phyloP scores from a whole-genome alignment of 306 rosid species.

The Quercus glauca region DNA sequence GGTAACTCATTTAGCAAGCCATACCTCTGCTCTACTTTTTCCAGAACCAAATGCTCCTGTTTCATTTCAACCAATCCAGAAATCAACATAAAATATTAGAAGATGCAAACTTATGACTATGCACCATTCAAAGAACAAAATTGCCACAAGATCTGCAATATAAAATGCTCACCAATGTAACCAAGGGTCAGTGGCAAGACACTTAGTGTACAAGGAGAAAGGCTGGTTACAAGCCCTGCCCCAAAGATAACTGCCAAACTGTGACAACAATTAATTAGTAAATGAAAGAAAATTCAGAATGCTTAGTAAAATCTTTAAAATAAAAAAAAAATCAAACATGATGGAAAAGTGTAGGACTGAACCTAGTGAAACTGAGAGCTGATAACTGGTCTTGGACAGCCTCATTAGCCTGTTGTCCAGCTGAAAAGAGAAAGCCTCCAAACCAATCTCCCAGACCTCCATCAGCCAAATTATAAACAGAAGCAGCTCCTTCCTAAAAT shows the following conservation, averaged over 20 bases:
- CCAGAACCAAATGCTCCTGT: conserved; percentile 96
- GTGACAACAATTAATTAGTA: conserved; percentile 25
- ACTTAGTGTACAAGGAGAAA: conserved; percentile 94
- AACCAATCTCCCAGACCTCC: conserved; percentile 77
- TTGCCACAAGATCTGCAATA: not conserved
- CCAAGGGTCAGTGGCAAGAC: conserved; percentile 94
- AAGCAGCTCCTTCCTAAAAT: conserved; percentile 64
- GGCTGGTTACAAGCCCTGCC: conserved; percentile 99
- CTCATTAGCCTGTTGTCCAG: conserved; percentile 87
- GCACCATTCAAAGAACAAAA: conserved; percentile 9
- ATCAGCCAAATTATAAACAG: conserved; percentile 75
- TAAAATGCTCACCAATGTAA: conserved; percentile 76
- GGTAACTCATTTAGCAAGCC: conserved; percentile 18
- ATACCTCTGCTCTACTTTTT: conserved; percentile 79
- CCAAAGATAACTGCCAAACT: conserved; percentile 93
- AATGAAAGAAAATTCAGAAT: conserved; percentile 16
- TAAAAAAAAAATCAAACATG: not conserved
- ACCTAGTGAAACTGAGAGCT: conserved; percentile 87
- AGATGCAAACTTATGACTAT: not conserved
- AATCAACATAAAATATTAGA: conserved; percentile 20
- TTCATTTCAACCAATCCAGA: conserved; percentile 20
- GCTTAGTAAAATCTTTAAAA: not conserved
- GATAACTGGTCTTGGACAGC: conserved; percentile 84
- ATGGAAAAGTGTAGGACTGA: conserved; percentile 18
- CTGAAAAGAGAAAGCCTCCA: conserved; percentile 74